phyloP scores from a whole-genome alignment of 2,329 filamentous ascomycete species.

The Leptosphaerulina australis region DNA sequence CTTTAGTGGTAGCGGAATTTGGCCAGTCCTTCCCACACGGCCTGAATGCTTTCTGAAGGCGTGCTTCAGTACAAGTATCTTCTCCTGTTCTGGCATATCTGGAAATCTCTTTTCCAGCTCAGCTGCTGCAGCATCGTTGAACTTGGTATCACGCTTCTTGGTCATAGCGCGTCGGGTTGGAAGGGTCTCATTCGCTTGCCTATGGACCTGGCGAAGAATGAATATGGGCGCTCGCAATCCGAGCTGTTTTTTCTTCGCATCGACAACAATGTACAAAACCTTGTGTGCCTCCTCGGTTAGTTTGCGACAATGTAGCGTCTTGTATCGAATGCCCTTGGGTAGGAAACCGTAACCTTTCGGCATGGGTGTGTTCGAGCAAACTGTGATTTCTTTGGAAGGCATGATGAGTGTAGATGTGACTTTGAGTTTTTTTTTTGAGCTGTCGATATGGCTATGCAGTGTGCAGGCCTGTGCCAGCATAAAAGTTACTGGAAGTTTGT shows the following conservation, averaged over 20 bases:
- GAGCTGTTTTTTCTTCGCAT: constrained; percentile 34
- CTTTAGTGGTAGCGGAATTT: constrained; percentile 48
- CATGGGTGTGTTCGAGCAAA: constrained; percentile 28
- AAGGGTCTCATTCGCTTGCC: constrained; percentile 49
- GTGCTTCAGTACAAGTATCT: constrained; percentile 48
- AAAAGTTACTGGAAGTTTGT: too few relatives aligned
- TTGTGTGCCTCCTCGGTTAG: constrained; percentile 39
- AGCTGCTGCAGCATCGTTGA: constrained; percentile 28
- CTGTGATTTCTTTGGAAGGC: constrained; percentile 28
- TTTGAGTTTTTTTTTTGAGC: not conserved
- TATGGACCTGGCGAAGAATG: constrained; percentile 49
- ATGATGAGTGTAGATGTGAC: not conserved
- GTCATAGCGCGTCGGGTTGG: constrained; percentile 50
- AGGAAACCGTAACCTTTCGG: constrained; percentile 43
- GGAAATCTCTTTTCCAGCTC: constrained; percentile 52
- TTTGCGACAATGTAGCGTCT: constrained; percentile 42
- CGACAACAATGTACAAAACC: constrained; percentile 36
- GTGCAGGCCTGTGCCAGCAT: not conserved
- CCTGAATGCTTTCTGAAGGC: constrained; percentile 56
- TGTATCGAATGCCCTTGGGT: constrained; percentile 44
- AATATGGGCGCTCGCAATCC: constrained; percentile 53
- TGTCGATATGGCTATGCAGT: not conserved
- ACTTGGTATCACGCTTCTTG: constrained; percentile 34
- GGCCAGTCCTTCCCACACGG: constrained; percentile 56
- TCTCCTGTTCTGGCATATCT: constrained; percentile 46